Evolutionary conservation across 441 rosid genomes (phyloP).

Genomic region (Erysimum cheiri): DNA sequence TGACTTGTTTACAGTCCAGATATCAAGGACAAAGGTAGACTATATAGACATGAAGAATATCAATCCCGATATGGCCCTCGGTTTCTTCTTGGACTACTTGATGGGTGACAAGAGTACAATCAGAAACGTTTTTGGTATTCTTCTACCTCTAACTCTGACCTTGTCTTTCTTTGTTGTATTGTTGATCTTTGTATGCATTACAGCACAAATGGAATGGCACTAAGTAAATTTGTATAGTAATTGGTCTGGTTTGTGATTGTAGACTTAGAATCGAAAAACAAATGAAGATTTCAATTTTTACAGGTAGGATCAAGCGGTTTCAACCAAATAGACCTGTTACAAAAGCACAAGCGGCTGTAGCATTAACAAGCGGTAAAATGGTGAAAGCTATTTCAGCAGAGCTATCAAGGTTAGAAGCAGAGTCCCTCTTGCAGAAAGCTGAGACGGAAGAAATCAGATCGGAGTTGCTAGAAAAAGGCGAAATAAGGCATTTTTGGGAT

Average conservation of each 20-base stretch:
- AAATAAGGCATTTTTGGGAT: constrained; percentile 69
- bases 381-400: constrained; percentile 60
- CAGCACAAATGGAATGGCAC: neutral
- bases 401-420: constrained; percentile 70
- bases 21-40: constrained; percentile 76
- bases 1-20: constrained; percentile 98
- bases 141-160: constrained; percentile 12
- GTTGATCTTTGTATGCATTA: neutral
- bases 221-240: neutral
- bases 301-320: constrained; percentile 86
- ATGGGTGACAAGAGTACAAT: constrained; percentile 72
- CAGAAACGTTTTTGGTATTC: constrained; percentile 88
- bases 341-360: constrained; percentile 85
- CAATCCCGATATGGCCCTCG: constrained; percentile 60
- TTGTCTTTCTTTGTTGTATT: neutral
- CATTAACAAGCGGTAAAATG: constrained; percentile 84
- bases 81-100: constrained; percentile 75
- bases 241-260: neutral
- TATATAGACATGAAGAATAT: constrained; percentile 87
- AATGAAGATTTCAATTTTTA: constrained; percentile 22
- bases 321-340: constrained; percentile 83
- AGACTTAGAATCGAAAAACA: neutral
- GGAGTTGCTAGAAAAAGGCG: constrained; percentile 70
- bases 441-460: constrained; percentile 71
- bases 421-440: constrained; percentile 54